Evolutionary conservation across 192 early-diverging fungal genomes (phyloP).

Genomic region (Umbelopsis ramanniana): DNA sequence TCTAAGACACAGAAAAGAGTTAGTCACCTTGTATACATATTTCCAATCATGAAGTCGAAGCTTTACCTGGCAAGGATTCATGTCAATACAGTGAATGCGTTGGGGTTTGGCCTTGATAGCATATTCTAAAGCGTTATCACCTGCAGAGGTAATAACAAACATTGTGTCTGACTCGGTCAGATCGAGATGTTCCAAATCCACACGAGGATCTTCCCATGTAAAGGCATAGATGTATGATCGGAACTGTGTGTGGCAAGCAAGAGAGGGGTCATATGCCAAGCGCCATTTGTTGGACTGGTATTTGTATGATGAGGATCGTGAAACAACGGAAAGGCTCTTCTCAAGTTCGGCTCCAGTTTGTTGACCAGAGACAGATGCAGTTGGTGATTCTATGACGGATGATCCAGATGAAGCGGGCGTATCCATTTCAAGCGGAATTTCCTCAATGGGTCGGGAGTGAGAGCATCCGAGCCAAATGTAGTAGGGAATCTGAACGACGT

Average conservation of each 20-base stretch:
- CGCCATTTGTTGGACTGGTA: slow-evolving; percentile 49
- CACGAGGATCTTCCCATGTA: slow-evolving; percentile 84
- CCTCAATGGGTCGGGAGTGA: slow-evolving; percentile 40
- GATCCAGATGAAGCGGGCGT: background rate
- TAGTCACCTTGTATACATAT: background rate
- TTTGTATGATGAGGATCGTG: slow-evolving; percentile 24
- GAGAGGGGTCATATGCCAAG: slow-evolving; percentile 55
- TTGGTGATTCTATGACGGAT: slow-evolving; percentile 15
- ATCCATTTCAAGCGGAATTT: background rate
- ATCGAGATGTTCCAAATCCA: slow-evolving; percentile 72
- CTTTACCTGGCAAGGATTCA: slow-evolving; percentile 84
- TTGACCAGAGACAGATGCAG: slow-evolving; percentile 21
- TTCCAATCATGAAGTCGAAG: background rate
- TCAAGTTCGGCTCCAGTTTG: background rate
- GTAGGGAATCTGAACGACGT: slow-evolving; percentile 79
- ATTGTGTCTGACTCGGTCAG: slow-evolving; percentile 68
- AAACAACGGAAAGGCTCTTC: background rate
- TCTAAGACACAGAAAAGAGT: slow-evolving; percentile 33
- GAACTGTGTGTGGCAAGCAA: slow-evolving; percentile 70
- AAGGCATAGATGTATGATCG: slow-evolving; percentile 87
- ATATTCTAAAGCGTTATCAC: slow-evolving; percentile 83
- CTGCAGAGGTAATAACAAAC: slow-evolving; percentile 83
- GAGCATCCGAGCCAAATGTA: slow-evolving; percentile 83
- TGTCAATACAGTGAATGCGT: slow-evolving; percentile 80
- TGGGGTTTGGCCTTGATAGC: slow-evolving; percentile 68